Base-by-base conservation (phyloP, 805 yeast species). In the Helenozyma rhizophorensis region DNA sequence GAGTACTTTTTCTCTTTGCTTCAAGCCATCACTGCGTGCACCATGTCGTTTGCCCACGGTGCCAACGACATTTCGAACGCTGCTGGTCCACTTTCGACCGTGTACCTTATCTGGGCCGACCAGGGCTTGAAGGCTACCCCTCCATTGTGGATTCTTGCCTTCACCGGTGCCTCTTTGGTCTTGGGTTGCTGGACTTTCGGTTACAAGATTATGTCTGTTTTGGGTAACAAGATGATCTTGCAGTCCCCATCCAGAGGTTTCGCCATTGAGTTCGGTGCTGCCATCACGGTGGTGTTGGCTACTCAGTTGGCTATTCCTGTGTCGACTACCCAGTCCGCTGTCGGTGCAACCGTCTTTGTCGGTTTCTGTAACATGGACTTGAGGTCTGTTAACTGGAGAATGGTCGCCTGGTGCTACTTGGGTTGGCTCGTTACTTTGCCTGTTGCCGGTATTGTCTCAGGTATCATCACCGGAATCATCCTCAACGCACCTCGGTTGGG, bases 41-140 rank as follows among this genome's bases (percentile, higher is more conserved):
- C 87, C 31, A 80, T 81, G 81, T 81, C 89, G 2, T 80, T 83
- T 56, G 85, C 89, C 6, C 90, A 82, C 51, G 90, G 90, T 36
- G 80, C 90, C 24, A 82, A 82, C 51, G 90, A 82, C 60, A 80
- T 83, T 42, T 72, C 87, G 30, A 82, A 82, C 48, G 88, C 90
- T 23, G 73, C 83, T 21, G 89, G 87, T 44, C 89, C 90, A 21
- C 65, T 80, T 46, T 62, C 87, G 27, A 70, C 87, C 10, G 72
- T 81, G 14, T 82, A 78, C 54, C 57, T 67, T 26, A 65, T 78
- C 16, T 82, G 88, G 87, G 55, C 55, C 14, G 57, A 75, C 22
- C 75, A 78, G 45, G 51, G 60, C 3, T 62, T 66, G 30, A 75
- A 78, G 49, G 55, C 80, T 23, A 75, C 70, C 9, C 83, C 79